Evolutionary conservation across 1,139 yeast genomes (phyloP).

Genomic region (Citeromyces siamensis): DNA sequence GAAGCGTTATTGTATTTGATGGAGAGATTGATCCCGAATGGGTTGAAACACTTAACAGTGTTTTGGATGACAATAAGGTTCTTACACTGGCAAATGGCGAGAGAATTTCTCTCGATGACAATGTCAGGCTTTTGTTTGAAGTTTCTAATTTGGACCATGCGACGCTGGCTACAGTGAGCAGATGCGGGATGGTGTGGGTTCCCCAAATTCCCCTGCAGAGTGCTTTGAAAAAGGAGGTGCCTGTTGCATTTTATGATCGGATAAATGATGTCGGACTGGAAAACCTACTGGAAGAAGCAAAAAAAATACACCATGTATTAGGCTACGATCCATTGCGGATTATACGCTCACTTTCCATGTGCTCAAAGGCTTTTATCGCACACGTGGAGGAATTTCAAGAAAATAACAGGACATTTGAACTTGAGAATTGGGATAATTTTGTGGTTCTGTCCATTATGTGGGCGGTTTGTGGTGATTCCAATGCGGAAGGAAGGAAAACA

Average conservation of each 20-base stretch:
- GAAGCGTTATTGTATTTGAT: constrained; percentile 78
- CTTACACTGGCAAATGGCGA: constrained; percentile 89
- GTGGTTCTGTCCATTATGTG: constrained; percentile 39
- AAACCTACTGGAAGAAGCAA: neutral
- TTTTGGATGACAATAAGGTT: constrained; percentile 75
- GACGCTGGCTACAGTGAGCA: constrained; percentile 85
- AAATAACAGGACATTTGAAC: constrained; percentile 12
- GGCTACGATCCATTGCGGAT: constrained; percentile 26
- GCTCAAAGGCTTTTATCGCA: constrained; percentile 19
- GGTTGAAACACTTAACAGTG: constrained; percentile 88
- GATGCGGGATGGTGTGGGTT: constrained; percentile 87
- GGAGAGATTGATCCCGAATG: constrained; percentile 93
- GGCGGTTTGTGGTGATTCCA: constrained; percentile 61
- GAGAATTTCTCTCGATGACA: constrained; percentile 52
- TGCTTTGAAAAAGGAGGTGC: constrained; percentile 9
- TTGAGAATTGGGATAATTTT: constrained; percentile 24
- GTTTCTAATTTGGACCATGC: constrained; percentile 54
- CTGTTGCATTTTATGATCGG: constrained; percentile 11
- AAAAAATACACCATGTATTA: constrained; percentile 39
- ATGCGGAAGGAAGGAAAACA: constrained; percentile 23
- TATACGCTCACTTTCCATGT: constrained; percentile 22
- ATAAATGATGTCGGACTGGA: constrained; percentile 4
- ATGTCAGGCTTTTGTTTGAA: constrained; percentile 64
- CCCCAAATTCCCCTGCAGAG: neutral
- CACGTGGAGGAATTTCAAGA: constrained; percentile 11